These are phyloP conservation scores for Mycena indigotica DNA, from an alignment of 768 basidiomycete genomes.

Conservation along the genomic window DNA sequence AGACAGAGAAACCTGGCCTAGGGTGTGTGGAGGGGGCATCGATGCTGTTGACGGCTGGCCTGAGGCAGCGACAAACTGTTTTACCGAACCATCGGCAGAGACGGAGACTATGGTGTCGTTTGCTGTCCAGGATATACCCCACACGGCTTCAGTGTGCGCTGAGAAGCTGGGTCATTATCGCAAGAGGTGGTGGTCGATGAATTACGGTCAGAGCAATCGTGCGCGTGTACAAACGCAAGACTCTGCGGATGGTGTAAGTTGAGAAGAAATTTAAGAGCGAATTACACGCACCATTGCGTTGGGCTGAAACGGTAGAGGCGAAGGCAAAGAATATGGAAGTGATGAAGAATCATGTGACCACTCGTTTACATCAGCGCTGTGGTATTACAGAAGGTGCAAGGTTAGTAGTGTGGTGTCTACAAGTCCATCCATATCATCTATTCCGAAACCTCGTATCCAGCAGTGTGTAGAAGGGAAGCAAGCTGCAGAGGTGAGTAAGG, in stretches of 20 bases:
- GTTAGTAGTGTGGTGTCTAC: no score
- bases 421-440: constrained; percentile 3
- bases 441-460: constrained; percentile 52
- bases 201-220: constrained; percentile 76
- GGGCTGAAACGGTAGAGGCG: no score
- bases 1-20: constrained; percentile 83
- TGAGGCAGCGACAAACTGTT: constrained; percentile 68
- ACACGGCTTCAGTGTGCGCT: constrained; percentile 82
- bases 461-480: constrained; percentile 68
- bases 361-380: no score
- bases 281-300: not conserved
- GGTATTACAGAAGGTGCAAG: no score
- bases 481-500: constrained; percentile 44
- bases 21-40: constrained; percentile 72
- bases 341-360: no score
- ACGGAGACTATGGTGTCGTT: constrained; percentile 66
- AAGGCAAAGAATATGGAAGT: no score
- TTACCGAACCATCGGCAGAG: constrained; percentile 77
- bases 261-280: not conserved
- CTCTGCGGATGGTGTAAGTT: constrained; percentile 45
- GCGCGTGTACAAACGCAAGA: constrained; percentile 71
- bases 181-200: constrained; percentile 3
- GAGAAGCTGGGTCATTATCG: constrained; percentile 29
- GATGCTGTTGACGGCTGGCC: constrained; percentile 57
- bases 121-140: constrained; percentile 75